Evolutionary conservation across 2,329 filamentous ascomycete genomes (phyloP).

Genomic region (Penicillium crustosum): DNA sequence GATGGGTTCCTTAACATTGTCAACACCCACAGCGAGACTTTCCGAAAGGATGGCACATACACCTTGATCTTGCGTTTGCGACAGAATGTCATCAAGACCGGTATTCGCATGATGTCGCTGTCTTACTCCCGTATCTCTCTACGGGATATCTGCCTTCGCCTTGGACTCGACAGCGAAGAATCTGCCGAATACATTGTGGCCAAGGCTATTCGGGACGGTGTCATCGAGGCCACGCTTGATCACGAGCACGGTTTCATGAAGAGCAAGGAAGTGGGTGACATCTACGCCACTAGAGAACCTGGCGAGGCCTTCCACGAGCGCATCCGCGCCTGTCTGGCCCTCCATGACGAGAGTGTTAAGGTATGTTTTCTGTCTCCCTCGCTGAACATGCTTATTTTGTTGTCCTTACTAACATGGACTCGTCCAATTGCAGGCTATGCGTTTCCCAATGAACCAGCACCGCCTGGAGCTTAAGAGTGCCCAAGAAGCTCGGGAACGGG

Average conservation of each 20-base stretch:
- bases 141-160: constrained; percentile 92
- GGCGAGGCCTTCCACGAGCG: constrained; percentile 97
- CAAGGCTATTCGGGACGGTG: constrained; percentile 95
- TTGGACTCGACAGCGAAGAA: constrained; percentile 92
- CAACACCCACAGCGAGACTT: constrained; percentile 74
- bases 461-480: constrained; percentile 95
- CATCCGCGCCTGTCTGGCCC: constrained; percentile 82
- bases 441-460: constrained; percentile 99
- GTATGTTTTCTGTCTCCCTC: constrained; percentile 50
- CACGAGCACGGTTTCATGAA: constrained; percentile 97
- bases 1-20: constrained; percentile 90
- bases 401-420: constrained; percentile 29
- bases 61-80: constrained; percentile 90
- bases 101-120: constrained; percentile 97
- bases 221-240: constrained; percentile 92
- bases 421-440: constrained; percentile 70
- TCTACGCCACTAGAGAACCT: constrained; percentile 93
- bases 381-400: neutral
- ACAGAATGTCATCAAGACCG: constrained; percentile 99
- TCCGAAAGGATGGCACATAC: constrained; percentile 92
- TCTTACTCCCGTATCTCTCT: constrained; percentile 97
- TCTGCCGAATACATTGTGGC: constrained; percentile 98
- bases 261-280: constrained; percentile 93
- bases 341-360: constrained; percentile 98
- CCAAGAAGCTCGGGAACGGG: constrained; percentile 93